These are phyloP conservation scores for Citrus mangshanensis DNA, from an alignment of 345 rosid genomes.

Conservation along the genomic window DNA sequence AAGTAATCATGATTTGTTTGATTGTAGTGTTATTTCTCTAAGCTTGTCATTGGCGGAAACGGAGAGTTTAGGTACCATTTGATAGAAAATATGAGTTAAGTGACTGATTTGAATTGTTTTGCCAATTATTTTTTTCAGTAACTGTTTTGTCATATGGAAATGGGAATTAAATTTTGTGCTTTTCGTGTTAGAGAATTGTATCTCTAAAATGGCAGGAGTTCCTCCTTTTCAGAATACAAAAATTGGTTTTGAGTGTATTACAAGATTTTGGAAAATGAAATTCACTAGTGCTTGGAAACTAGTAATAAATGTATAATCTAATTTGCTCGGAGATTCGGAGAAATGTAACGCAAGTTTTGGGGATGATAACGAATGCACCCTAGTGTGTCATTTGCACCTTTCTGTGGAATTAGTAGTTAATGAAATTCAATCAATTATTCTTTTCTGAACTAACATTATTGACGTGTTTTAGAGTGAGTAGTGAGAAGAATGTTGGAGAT, in stretches of 20 bases:
- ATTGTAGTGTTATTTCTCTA: background rate
- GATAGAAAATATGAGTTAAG: background rate
- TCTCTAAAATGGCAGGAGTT: background rate
- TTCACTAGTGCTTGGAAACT: background rate
- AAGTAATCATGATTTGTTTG: background rate
- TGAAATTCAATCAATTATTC: background rate
- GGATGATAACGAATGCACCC: background rate
- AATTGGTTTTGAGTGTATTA: background rate
- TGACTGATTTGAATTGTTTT: background rate
- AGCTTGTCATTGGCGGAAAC: background rate
- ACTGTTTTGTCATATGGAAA: background rate
- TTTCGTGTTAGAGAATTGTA: background rate
- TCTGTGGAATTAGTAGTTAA: background rate
- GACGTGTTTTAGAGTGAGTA: background rate
- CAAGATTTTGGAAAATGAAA: background rate
- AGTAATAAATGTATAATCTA: background rate
- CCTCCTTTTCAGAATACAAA: background rate
- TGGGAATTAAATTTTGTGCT: background rate
- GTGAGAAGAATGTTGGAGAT: background rate
- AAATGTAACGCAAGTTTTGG: background rate
- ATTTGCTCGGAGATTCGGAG: background rate
- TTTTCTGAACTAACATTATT: background rate
- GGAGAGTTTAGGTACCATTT: background rate
- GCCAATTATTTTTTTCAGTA: background rate
- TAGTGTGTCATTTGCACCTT: background rate